These are phyloP conservation scores for Pleoardoris graminearum DNA, from an alignment of 2,329 filamentous ascomycete genomes.

Conservation along the genomic window DNA sequence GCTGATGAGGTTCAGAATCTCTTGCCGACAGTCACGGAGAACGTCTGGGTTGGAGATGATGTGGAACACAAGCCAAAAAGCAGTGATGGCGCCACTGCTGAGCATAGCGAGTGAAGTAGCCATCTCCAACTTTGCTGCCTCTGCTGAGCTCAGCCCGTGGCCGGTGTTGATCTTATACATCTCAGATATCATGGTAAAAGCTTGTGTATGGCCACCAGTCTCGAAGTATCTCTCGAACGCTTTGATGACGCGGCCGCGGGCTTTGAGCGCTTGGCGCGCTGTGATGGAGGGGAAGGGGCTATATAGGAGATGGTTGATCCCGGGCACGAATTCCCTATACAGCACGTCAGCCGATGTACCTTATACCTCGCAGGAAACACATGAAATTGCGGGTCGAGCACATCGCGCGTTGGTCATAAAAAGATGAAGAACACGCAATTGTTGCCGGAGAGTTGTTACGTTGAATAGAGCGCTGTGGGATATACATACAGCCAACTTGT, in stretches of 20 bases:
- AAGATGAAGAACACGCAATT: no score
- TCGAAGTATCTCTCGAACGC: constrained; percentile 48
- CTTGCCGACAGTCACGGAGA: constrained; percentile 37
- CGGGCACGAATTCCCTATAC: constrained; percentile 29
- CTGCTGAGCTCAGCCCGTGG: constrained; percentile 38
- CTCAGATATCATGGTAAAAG: constrained; percentile 43
- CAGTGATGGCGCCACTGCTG: constrained; percentile 46
- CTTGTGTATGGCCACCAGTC: constrained; percentile 44
- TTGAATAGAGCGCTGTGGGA: neutral
- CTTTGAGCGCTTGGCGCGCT: constrained; percentile 37
- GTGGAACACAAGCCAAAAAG: constrained; percentile 49
- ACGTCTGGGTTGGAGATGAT: constrained; percentile 40
- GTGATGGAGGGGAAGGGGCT: constrained; percentile 31
- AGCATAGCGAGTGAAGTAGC: constrained; percentile 48
- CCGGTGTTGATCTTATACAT: constrained; percentile 41
- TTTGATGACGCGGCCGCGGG: constrained; percentile 41
- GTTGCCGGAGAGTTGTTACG: neutral
- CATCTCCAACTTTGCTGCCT: constrained; percentile 50
- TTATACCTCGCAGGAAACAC: neutral
- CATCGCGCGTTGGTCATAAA: no score
- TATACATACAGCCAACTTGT: constrained; percentile 44
- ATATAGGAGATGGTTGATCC: constrained; percentile 29
- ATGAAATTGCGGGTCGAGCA: neutral
- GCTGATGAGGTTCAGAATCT: constrained; percentile 23
- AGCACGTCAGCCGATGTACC: constrained; percentile 12